A percentile compares a stretch with the other conserved stretches of the same genome.
Evolutionary conservation across 2,329 filamentous ascomycete genomes (phyloP).

Genomic region (Saccharata proteae): DNA sequence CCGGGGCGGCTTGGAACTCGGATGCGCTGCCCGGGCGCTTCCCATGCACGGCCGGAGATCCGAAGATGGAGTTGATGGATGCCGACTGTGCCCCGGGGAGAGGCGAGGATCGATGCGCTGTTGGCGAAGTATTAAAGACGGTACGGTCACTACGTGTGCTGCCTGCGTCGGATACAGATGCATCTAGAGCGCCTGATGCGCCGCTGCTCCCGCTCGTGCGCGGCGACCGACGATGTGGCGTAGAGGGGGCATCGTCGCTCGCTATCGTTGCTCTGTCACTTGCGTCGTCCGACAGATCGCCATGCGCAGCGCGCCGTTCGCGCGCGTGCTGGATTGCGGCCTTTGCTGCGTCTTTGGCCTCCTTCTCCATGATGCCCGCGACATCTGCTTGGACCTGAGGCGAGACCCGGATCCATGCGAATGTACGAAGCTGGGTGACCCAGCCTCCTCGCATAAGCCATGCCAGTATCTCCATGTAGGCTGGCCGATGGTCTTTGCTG

Average conservation of each 20-base stretch:
- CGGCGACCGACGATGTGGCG: conserved; percentile 12
- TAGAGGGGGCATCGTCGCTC: conserved; percentile 13
- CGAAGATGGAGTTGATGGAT: conserved; percentile 4
- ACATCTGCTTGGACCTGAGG: conserved; percentile 75
- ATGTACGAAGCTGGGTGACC: conserved; percentile 87
- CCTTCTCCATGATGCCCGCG: conserved; percentile 52
- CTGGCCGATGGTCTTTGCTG: conserved; percentile 72
- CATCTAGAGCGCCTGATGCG: neutral
- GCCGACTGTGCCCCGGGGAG: conserved; percentile 17
- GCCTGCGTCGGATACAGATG: conserved; percentile 17
- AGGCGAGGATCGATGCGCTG: conserved; percentile 18
- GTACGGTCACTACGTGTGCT: conserved; percentile 24
- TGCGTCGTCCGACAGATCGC: conserved; percentile 6
- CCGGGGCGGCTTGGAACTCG: conserved; percentile 11
- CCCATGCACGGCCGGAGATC: conserved; percentile 4
- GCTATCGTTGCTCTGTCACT: conserved; percentile 7
- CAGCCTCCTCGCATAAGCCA: conserved; percentile 89
- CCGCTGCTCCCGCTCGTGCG: conserved; percentile 2
- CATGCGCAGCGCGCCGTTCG: conserved; percentile 6
- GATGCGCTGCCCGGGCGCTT: conserved; percentile 3
- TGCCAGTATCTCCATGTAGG: conserved; percentile 81
- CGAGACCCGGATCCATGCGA: conserved; percentile 76
- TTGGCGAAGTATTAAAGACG: conserved; percentile 8
- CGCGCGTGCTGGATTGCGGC: conserved; percentile 11
- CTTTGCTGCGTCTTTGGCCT: conserved; percentile 19